These are phyloP conservation scores for Eudorina sp. DNA, from an alignment of 139 green algal species.

Conservation along the genomic window DNA sequence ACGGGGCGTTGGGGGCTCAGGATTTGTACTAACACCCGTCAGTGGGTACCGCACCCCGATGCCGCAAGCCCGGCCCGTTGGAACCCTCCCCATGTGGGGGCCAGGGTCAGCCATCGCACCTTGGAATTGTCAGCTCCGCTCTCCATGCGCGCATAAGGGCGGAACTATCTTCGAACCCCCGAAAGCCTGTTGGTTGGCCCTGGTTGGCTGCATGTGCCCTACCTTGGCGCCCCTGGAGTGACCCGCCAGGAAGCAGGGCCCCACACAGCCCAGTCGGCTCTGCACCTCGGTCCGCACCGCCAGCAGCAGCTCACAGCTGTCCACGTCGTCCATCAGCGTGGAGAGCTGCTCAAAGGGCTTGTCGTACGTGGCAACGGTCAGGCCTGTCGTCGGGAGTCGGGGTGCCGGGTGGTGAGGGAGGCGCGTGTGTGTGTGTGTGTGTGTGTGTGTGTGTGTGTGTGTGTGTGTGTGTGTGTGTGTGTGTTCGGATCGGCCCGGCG, in stretches of 20 bases:
- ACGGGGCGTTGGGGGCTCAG: not conserved
- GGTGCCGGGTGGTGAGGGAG: too few species aligned
- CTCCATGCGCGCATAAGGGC: not conserved
- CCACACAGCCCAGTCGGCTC: not conserved
- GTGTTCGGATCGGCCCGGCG: not conserved
- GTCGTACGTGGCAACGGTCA: slow-evolving; percentile 12
- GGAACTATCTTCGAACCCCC: not conserved
- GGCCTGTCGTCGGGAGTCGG: slow-evolving; percentile 6
- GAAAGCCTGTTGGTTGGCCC: not conserved
- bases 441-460: not conserved
- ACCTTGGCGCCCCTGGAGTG: slow-evolving; percentile 33
- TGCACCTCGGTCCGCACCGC: not conserved
- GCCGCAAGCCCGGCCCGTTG: not conserved
- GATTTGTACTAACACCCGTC: not conserved
- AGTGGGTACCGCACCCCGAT: too few species aligned
- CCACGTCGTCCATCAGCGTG: slow-evolving; percentile 1
- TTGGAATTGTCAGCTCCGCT: not conserved
- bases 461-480: not conserved
- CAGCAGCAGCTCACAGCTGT: not conserved
- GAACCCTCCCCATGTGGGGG: not conserved
- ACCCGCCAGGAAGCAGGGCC: slow-evolving; percentile 28
- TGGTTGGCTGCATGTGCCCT: not conserved
- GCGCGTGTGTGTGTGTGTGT: too few species aligned
- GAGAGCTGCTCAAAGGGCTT: slow-evolving; percentile 8
- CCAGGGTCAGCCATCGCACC: not conserved